Conservation (phyloP, 1,284 basidiomycete genomes). For the Chalciporus sp. region DNA sequence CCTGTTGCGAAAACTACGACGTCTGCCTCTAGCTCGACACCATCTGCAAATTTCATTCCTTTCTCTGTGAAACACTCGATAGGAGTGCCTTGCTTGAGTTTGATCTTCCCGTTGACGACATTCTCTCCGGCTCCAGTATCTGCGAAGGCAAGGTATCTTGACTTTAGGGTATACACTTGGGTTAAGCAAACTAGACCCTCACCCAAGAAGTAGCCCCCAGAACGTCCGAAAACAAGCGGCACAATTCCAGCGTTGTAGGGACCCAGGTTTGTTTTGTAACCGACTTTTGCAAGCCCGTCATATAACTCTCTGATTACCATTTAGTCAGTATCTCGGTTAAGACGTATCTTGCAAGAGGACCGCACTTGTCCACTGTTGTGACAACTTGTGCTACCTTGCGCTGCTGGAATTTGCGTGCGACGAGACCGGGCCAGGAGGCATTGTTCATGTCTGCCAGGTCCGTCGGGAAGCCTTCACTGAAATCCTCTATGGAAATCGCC, state of each 20-base stretch:
- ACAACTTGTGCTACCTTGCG: constrained; percentile 4
- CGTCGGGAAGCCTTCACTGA: background rate
- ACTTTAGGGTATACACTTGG: background rate
- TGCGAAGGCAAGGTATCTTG: background rate
- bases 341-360: background rate
- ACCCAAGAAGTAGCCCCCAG: constrained; percentile 50
- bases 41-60: constrained; percentile 48
- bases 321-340: background rate
- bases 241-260: constrained; percentile 47
- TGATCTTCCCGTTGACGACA: constrained; percentile 54
- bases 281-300: constrained; percentile 45
- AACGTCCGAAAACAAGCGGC: constrained; percentile 43
- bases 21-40: constrained; percentile 48
- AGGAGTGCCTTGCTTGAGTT: constrained; percentile 47
- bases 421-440: constrained; percentile 4
- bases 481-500: background rate
- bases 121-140: constrained; percentile 48
- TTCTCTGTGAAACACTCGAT: constrained; percentile 44
- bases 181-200: background rate
- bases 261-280: constrained; percentile 49
- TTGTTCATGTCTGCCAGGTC: constrained; percentile 5
- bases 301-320: constrained; percentile 38
- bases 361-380: background rate
- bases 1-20: constrained; percentile 58
- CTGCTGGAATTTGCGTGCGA: background rate